These are phyloP conservation scores for Chlamydomonas sp. DNA, from an alignment of 139 green algal species.

Conservation along the genomic window DNA sequence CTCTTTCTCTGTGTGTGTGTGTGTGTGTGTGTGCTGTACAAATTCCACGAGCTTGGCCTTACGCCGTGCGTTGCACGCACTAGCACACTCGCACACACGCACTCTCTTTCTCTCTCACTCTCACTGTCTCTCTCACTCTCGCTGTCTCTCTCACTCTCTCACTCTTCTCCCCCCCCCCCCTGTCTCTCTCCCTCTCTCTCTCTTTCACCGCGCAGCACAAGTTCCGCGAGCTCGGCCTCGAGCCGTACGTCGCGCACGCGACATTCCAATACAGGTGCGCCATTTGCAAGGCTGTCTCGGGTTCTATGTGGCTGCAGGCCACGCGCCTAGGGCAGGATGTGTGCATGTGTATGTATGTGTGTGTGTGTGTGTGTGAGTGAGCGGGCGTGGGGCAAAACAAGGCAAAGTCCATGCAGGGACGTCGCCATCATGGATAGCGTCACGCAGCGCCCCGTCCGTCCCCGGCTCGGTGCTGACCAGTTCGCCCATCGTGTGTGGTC, in stretches of 20 bases:
- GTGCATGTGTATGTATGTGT: slow-evolving; percentile 11
- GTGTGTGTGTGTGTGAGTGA: slow-evolving; percentile 4
- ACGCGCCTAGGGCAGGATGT: not conserved
- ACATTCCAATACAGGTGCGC: not conserved
- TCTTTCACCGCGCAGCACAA: not conserved
- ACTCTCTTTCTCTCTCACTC: not conserved
- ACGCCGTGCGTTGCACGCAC: not conserved
- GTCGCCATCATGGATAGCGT: not conserved
- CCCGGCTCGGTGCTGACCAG: not conserved
- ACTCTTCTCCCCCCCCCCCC: not conserved
- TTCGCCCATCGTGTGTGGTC: too few relatives aligned
- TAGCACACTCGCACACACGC: not conserved
- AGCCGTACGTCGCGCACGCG: too few relatives aligned
- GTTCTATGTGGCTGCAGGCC: not conserved
- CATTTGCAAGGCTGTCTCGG: not conserved
- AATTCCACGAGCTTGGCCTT: too few relatives aligned
- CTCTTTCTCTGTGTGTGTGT: too few relatives aligned
- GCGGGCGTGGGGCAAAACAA: not conserved
- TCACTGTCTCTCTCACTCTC: not conserved
- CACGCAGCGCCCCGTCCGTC: not conserved
- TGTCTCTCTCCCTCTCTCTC: too few relatives aligned
- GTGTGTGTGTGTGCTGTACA: too few relatives aligned
- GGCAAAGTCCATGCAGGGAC: not conserved
- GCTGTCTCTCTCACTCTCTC: not conserved
- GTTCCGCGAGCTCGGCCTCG: too few relatives aligned